Evolutionary conservation across 805 yeast species (phyloP).

Genomic region (Saccharomycopsis microspora): DNA sequence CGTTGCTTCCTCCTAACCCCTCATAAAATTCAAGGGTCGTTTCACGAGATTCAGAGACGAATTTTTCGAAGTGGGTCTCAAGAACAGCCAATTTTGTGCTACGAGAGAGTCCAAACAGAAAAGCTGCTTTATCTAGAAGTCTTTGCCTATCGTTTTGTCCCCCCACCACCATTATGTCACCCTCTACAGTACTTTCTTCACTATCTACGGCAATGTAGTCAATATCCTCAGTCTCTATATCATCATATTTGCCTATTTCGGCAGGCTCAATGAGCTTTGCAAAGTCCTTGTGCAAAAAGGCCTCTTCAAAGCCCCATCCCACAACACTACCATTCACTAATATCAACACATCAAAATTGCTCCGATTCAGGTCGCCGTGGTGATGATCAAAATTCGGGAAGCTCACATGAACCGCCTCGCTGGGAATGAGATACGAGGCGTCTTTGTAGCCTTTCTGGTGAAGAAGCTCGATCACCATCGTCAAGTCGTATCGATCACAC

Average conservation of each 20-base stretch:
- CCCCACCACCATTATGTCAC: slow-evolving; percentile 62
- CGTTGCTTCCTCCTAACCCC: slow-evolving; percentile 20
- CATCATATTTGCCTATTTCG: slow-evolving; percentile 33
- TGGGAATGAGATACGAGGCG: slow-evolving; percentile 38
- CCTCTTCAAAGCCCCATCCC: slow-evolving; percentile 72
- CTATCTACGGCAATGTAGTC: slow-evolving; percentile 50
- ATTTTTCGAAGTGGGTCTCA: slow-evolving; percentile 61
- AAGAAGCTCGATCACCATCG: slow-evolving; percentile 29
- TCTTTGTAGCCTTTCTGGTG: slow-evolving; percentile 26
- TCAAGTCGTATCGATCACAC: slow-evolving; percentile 60
- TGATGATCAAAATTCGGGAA: slow-evolving; percentile 6
- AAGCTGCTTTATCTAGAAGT: slow-evolving; percentile 72
- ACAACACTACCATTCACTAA: slow-evolving; percentile 71
- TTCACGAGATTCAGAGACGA: slow-evolving; percentile 48
- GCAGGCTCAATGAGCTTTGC: slow-evolving; percentile 42
- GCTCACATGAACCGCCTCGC: slow-evolving; percentile 50
- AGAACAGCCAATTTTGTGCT: slow-evolving; percentile 77
- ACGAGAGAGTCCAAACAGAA: slow-evolving; percentile 77
- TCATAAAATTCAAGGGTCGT: slow-evolving; percentile 59
- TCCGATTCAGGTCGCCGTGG: not conserved
- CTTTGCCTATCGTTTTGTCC: slow-evolving; percentile 35
- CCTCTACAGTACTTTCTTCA: slow-evolving; percentile 28
- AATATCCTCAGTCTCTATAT: slow-evolving; percentile 74
- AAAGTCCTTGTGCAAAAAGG: slow-evolving; percentile 31
- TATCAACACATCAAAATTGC: slow-evolving; percentile 45